Evolutionary conservation across 257 asterid genomes (phyloP).

Genomic region (Pogostemon cablin): DNA sequence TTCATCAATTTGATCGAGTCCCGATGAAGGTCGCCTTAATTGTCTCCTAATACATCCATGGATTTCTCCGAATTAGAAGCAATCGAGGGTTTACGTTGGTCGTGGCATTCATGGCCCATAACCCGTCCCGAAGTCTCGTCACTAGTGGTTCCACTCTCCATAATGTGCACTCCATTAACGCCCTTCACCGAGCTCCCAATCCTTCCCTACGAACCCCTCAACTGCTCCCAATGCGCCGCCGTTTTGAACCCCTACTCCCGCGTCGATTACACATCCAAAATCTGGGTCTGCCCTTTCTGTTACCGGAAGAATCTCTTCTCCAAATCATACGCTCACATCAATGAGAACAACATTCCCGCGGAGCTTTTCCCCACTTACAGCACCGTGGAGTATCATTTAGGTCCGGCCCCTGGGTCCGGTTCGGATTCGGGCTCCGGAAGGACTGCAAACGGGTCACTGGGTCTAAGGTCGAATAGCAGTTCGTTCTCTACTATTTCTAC

Average conservation of each 20-base stretch:
- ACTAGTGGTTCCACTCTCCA: conserved; percentile 76
- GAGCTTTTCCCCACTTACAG: conserved; percentile 97
- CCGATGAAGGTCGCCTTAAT: conserved; percentile 36
- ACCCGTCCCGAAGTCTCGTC: conserved; percentile 65
- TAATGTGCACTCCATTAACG: conserved; percentile 81
- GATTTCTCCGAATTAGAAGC: conserved; percentile 94
- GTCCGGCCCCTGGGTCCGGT: conserved; percentile 38
- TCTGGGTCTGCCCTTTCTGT: conserved; percentile 90
- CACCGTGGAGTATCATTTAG: conserved; percentile 80
- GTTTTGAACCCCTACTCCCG: conserved; percentile 88
- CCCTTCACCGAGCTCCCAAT: conserved; percentile 77
- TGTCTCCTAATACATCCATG: conserved; percentile 42
- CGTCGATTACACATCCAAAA: conserved; percentile 66
- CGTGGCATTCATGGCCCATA: conserved; percentile 96
- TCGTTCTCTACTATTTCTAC: conserved; percentile 56
- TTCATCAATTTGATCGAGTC: conserved; percentile 18
- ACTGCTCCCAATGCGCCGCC: conserved; percentile 73
- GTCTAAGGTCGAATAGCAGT: conserved; percentile 43
- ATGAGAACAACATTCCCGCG: conserved; percentile 82
- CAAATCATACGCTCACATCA: conserved; percentile 58
- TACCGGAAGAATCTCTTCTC: conserved; percentile 70
- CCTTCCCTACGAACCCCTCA: conserved; percentile 71
- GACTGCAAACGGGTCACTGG: conserved; percentile 43
- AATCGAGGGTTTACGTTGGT: conserved; percentile 95
- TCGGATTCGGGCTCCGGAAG: conserved; percentile 40